Evolutionary conservation across 2,329 filamentous ascomycete species (phyloP).

Genomic region (Xylaria sp.): DNA sequence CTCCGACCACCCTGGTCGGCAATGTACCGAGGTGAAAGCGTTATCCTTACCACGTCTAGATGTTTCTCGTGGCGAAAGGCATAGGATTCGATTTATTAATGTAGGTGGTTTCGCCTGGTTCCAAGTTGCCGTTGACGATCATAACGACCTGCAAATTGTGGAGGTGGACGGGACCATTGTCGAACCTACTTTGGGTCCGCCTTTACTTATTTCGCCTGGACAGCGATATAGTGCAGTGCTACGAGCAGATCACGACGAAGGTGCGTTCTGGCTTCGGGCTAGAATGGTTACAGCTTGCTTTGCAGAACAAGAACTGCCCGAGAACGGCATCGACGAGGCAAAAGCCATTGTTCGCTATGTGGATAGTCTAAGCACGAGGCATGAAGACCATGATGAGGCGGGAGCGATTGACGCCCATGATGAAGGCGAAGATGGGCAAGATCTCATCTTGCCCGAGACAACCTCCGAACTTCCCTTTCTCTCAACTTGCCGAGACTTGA

Average conservation of each 20-base stretch:
- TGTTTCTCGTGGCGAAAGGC: slow-evolving; percentile 60
- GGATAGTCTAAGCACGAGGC: slow-evolving; percentile 16
- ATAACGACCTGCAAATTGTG: slow-evolving; percentile 58
- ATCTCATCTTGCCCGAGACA: slow-evolving; percentile 44
- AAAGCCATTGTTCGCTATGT: slow-evolving; percentile 56
- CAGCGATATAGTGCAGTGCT: slow-evolving; percentile 74
- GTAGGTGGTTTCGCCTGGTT: slow-evolving; percentile 74
- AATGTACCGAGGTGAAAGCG: slow-evolving; percentile 50
- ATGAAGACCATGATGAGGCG: slow-evolving; percentile 18
- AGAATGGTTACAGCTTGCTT: slow-evolving; percentile 67
- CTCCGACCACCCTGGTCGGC: slow-evolving; percentile 44
- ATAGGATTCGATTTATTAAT: slow-evolving; percentile 72
- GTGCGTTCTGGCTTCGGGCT: slow-evolving; percentile 68
- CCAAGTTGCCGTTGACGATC: slow-evolving; percentile 72
- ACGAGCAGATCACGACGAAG: slow-evolving; percentile 61
- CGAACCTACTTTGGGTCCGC: slow-evolving; percentile 61
- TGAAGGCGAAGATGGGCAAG: slow-evolving; percentile 15
- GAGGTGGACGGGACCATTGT: slow-evolving; percentile 75
- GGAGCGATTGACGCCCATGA: background rate
- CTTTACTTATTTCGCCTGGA: slow-evolving; percentile 70
- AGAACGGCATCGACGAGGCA: slow-evolving; percentile 52
- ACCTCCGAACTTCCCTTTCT: slow-evolving; percentile 43
- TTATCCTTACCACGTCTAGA: slow-evolving; percentile 49
- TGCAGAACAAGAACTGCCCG: slow-evolving; percentile 53
- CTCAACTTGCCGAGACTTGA: slow-evolving; percentile 57